Evolutionary conservation across 768 basidiomycete species (phyloP).

Genomic region (Nidularia pulvinata): DNA sequence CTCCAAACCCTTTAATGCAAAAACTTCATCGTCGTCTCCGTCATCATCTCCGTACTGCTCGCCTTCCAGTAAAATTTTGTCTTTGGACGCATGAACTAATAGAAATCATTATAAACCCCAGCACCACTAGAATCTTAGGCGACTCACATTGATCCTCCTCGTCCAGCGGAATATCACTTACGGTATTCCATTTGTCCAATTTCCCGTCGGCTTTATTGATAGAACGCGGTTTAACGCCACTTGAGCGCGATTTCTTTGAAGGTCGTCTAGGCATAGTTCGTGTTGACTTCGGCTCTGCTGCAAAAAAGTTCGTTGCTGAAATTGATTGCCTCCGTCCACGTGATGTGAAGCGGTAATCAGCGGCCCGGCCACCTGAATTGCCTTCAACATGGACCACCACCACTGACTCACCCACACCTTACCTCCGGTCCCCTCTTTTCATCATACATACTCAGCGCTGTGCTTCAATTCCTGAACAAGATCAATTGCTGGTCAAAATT

Average conservation of each 20-base stretch:
- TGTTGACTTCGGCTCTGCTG: conserved; percentile 5
- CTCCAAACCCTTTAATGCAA: conserved; percentile 63
- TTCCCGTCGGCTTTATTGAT: conserved; percentile 49
- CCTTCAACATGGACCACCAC: too few species aligned
- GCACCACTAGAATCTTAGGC: conserved; percentile 2
- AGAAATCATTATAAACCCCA: conserved; percentile 2
- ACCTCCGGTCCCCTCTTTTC: too few species aligned
- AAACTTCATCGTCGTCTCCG: conserved; percentile 81
- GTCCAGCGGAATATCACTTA: conserved; percentile 70
- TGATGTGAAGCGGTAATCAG: too few species aligned
- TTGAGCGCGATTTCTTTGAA: conserved; percentile 28
- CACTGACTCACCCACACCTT: too few species aligned
- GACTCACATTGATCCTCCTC: conserved; percentile 77
- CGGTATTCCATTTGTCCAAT: conserved; percentile 67
- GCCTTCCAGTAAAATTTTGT: conserved; percentile 79
- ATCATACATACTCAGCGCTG: too few species aligned
- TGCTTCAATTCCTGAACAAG: too few species aligned
- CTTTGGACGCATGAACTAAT: conserved; percentile 71
- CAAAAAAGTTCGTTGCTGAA: too few species aligned
- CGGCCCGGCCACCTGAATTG: too few species aligned
- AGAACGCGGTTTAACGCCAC: conserved; percentile 39
- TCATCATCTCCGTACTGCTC: conserved; percentile 47
- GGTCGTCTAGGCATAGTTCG: conserved; percentile 38
- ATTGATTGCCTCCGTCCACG: too few species aligned
- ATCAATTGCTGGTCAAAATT: too few species aligned